Base-by-base conservation (phyloP, 73 alveolate genomes). In the Blepharisma japonicum region DNA sequence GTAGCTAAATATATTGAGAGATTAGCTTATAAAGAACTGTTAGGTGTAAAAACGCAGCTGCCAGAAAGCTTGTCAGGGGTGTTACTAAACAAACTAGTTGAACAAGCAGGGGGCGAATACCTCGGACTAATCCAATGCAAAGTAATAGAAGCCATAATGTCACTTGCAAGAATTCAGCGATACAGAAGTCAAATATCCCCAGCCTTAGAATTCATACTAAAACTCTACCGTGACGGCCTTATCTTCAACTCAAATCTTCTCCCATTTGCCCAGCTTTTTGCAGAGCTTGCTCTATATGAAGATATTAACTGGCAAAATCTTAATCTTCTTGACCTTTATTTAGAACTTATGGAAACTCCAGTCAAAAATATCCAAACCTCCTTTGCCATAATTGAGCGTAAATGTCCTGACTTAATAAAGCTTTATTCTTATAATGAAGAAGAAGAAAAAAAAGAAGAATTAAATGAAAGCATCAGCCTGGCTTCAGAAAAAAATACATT, bases 1-100 rank as follows among this genome's bases (percentile, higher is more conserved):
- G 80, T 70, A 2, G 80, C 80, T 11, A 45, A 70, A 45, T 39
- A 70, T n/a, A 39, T 70, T n/a, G 66, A 47, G 20, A 23, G 80
- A 5, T 48, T 61, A 9, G 68, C 80, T 39, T 47, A 70, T 47
- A 45, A 70, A 45, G 56, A 45, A 45, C 61, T 45, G 9, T 45
- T 70, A n/a, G 56, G 68, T 14, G 14, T 70, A 11, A 21, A 45
- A 70, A 70, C 42, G 0, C 56, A 47, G 42, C 66, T 47, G 20
- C 56, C 66, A 8, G 27, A 20, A 45, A 38, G 55, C n/a, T 70
- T 45, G 21, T 39, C 80, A 14, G 25, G 14, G 11, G 70, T 54
- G 2, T 70, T 61, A 18, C 21, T 70, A 47, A 54, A 70, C n/a
- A 14, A n/a, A 9, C 27, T 70, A 39, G 25, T 5, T 3, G 66